Base-by-base conservation (phyloP, 1,284 basidiomycete genomes). In the Rhizoctonia solani region DNA sequence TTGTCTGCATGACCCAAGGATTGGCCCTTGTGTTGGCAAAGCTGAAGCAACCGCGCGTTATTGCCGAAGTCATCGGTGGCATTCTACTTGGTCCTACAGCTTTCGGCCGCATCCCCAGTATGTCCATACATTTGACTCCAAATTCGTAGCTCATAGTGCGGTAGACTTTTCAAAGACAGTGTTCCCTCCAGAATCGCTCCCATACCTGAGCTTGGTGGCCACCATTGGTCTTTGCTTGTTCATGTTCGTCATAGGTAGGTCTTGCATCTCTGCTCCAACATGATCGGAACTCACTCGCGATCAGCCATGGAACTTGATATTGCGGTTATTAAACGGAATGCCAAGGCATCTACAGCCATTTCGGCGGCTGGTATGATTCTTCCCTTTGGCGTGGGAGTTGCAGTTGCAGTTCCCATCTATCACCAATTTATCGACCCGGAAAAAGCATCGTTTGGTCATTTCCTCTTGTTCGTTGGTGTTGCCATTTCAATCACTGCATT, bases 401-500 rank as follows among this genome's bases (percentile, higher is more conserved):
- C 83, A 0, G 75, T 89, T 29, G 83, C 84, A 0, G 81, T 85
- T 1, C 86, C 86, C 1, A 78, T 89, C 59, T 90, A 89, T 76
- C 74, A 86, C 72, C 69, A 81, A 25, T 88, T 87, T 73, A 80
- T 87, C 71, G 79, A 86, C 69, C 72, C 71, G 1, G 68, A 73
- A 0, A 74, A 73, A 9, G 82, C 85, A 59, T 79, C 81, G 82
- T 86, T 85, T 72, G 85, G 86, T 34, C 83, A 87, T 72, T 89
- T 89, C 74, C 74, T 89, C 49, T 81, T 90, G 58, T 90, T 90
- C 75, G 81, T 85, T 69, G 86, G 87, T 67, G 85, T 88, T 44
- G 81, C 86, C 19, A 93, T 88, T 79, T 89, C 90, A 1, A 98
- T 98, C 76, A 98, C 95, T 0, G 95, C 95, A 0, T 96, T 96